phyloP scores from a whole-genome alignment of 768 basidiomycete species.

The Tricholoma sp. region DNA sequence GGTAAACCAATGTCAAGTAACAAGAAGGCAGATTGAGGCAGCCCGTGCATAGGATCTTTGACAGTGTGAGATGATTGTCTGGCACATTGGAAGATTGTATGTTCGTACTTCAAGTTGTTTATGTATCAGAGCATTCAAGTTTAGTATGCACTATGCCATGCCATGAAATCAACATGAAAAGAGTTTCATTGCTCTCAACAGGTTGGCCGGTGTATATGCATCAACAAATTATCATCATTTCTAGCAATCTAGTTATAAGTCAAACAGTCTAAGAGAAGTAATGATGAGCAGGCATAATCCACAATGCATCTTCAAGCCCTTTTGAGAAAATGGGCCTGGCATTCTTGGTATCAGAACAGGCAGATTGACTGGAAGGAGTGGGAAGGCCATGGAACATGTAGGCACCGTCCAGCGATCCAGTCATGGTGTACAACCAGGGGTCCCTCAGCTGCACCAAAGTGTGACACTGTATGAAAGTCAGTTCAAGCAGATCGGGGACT shows the following conservation, averaged over 20 bases:
- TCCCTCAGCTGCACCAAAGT: not conserved
- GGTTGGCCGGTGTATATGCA: not conserved
- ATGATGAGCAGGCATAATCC: not conserved
- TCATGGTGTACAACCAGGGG: not conserved
- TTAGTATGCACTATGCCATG: conserved; percentile 20
- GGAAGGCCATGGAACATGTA: not conserved
- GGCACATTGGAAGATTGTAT: conserved; percentile 15
- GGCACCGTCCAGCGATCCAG: not conserved
- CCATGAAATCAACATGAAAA: conserved; percentile 1
- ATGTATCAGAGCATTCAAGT: conserved; percentile 18
- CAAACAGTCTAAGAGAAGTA: not conserved
- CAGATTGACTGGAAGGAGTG: not conserved
- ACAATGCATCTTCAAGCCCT: not conserved
- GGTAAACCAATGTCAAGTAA: no score
- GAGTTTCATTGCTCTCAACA: not conserved
- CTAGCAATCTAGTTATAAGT: not conserved
- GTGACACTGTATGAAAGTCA: conserved; percentile 1
- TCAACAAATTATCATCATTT: not conserved
- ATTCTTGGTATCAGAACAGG: not conserved
- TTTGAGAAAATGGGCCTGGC: not conserved
- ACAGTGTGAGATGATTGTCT: conserved; percentile 7
- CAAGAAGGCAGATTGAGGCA: no score
- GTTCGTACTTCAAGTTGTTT: conserved; percentile 18
- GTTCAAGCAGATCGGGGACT: not conserved
- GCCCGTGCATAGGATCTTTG: conserved; percentile 11